These are phyloP conservation scores for Peribolospora baueri DNA, from an alignment of 768 basidiomycete species.

Conservation along the genomic window DNA sequence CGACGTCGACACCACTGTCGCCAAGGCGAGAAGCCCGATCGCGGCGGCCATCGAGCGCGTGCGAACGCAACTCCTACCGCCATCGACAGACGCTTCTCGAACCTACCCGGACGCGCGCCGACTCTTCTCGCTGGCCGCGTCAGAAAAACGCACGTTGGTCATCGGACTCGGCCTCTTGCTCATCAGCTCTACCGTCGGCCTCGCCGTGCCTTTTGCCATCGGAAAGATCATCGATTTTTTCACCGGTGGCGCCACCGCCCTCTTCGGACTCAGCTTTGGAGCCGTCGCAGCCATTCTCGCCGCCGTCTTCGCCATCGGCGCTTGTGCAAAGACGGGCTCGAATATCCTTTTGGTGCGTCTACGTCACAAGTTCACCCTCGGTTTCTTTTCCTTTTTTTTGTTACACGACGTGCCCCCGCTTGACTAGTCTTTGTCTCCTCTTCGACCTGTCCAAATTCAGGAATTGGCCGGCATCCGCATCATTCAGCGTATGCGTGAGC, in stretches of 20 bases:
- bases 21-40: too few species aligned
- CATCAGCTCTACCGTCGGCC: constrained; percentile 68
- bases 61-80: too few species aligned
- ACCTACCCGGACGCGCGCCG: too few species aligned
- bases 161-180: constrained; percentile 14
- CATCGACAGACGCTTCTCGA: too few species aligned
- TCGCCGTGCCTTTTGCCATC: constrained; percentile 79
- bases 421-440: background rate
- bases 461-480: constrained; percentile 42
- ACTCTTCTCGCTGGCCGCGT: too few species aligned
- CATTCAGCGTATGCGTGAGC: constrained; percentile 59
- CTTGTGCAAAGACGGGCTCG: constrained; percentile 58
- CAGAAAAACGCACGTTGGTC: too few species aligned
- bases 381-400: background rate
- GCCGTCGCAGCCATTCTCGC: constrained; percentile 55
- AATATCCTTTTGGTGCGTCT: constrained; percentile 27
- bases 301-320: constrained; percentile 60
- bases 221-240: constrained; percentile 90
- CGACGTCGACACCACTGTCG: too few species aligned
- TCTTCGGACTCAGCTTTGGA: constrained; percentile 51
- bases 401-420: background rate
- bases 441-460: background rate
- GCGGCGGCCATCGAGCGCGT: too few species aligned
- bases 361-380: too few species aligned
- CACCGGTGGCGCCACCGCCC: constrained; percentile 25